Evolutionary conservation across 78 protist genomes (phyloP).

Genomic region (Dictyostelium capitatum): DNA sequence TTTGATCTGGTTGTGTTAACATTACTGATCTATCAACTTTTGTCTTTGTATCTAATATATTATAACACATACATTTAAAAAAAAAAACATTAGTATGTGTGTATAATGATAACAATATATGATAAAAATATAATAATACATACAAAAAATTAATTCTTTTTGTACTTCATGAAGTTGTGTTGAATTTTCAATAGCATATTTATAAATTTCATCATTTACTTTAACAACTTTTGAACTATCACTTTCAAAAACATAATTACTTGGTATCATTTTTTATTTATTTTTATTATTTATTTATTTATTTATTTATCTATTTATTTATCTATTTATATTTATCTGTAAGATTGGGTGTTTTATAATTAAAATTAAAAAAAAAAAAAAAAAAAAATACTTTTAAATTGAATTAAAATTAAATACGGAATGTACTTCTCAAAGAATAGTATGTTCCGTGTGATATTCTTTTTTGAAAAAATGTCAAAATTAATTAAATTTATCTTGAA

Average conservation of each 20-base stretch:
- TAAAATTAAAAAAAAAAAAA: background rate
- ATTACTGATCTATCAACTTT: background rate
- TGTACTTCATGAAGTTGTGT: background rate
- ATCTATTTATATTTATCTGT: background rate
- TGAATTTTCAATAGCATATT: background rate
- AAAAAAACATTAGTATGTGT: no score
- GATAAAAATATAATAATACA: background rate
- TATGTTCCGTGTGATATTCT: no score
- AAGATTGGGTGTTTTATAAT: no score
- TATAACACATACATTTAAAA: background rate
- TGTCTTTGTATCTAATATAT: background rate
- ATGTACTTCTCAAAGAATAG: background rate
- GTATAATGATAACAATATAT: background rate
- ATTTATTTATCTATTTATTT: no score
- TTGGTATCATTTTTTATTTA: no score
- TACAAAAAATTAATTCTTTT: slow-evolving; percentile 57
- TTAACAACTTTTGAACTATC: no score
- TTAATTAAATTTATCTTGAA: no score
- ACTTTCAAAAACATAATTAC: no score
- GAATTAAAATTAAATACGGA: background rate
- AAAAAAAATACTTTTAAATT: background rate
- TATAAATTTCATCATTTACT: background rate
- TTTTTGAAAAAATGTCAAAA: no score
- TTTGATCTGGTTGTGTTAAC: slow-evolving; percentile 51
- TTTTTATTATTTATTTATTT: no score